Evolutionary conservation across 768 basidiomycete species (phyloP).

Genomic region (Leucocoprinus sp.): DNA sequence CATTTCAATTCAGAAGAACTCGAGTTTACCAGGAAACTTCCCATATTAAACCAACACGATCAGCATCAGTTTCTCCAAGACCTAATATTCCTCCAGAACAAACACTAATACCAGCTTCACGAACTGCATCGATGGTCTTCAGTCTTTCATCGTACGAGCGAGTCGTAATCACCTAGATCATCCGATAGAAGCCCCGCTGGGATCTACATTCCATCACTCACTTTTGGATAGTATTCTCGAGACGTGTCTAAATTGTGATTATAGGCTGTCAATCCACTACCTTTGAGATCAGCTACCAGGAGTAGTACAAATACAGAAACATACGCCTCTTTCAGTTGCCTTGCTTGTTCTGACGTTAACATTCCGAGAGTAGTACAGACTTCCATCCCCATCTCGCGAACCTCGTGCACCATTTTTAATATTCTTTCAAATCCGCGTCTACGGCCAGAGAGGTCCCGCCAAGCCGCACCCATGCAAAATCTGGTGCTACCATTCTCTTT

Average conservation of each 20-base stretch:
- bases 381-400: slow-evolving; percentile 97
- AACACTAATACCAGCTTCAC: slow-evolving; percentile 93
- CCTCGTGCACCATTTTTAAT: slow-evolving; percentile 82
- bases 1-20: not conserved
- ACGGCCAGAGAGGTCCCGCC: slow-evolving; percentile 89
- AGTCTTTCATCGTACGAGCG: slow-evolving; percentile 91
- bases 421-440: slow-evolving; percentile 93
- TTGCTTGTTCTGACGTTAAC: slow-evolving; percentile 90
- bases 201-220: slow-evolving; percentile 20
- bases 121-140: slow-evolving; percentile 82
- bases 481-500: slow-evolving; percentile 96
- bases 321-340: slow-evolving; percentile 86
- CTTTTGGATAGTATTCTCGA: slow-evolving; percentile 91
- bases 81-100: slow-evolving; percentile 96
- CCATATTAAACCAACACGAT: slow-evolving; percentile 89
- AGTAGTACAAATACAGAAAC: slow-evolving; percentile 19
- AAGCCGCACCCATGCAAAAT: slow-evolving; percentile 99
- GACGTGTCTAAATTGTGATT: slow-evolving; percentile 99
- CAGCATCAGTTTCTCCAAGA: slow-evolving; percentile 82
- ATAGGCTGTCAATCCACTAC: slow-evolving; percentile 88
- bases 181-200: not conserved
- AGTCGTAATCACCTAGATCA: slow-evolving; percentile 81
- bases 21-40: slow-evolving; percentile 78
- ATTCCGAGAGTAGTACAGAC: slow-evolving; percentile 98
- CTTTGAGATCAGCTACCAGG: not conserved